Evolutionary conservation across 2,329 filamentous ascomycete species (phyloP).

Genomic region (Neurospora sp.): DNA sequence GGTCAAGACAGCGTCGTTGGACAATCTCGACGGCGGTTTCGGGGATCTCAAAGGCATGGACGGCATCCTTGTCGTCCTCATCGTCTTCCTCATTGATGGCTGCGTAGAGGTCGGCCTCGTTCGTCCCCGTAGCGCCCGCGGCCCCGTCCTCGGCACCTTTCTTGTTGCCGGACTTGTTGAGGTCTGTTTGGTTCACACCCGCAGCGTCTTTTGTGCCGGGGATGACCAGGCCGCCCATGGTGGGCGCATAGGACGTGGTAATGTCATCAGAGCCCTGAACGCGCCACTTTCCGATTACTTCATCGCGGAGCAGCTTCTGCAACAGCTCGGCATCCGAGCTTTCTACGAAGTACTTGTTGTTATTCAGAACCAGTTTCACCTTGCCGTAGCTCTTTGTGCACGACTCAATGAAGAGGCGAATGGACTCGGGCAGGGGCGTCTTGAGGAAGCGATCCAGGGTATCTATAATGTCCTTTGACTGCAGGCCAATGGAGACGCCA

Average conservation of each 20-base stretch:
- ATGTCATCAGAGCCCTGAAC: constrained; percentile 64
- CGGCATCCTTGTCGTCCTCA: constrained; percentile 67
- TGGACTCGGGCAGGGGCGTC: constrained; percentile 71
- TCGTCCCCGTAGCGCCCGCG: constrained; percentile 35
- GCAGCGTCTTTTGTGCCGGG: constrained; percentile 90
- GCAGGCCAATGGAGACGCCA: constrained; percentile 87
- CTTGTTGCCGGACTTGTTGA: constrained; percentile 23
- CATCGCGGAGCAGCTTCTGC: constrained; percentile 76
- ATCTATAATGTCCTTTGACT: constrained; percentile 80
- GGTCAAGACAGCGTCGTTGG: constrained; percentile 77
- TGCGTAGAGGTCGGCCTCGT: constrained; percentile 60
- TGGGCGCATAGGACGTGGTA: constrained; percentile 72
- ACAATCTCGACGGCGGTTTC: constrained; percentile 76
- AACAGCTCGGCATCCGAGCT: constrained; percentile 80
- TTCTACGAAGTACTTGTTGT: constrained; percentile 90
- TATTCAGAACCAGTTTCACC: constrained; percentile 87
- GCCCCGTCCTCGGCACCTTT: constrained; percentile 37
- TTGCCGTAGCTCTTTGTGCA: constrained; percentile 91
- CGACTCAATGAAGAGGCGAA: constrained; percentile 65
- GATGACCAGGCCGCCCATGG: constrained; percentile 80
- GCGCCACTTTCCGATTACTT: constrained; percentile 68
- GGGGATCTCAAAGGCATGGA: constrained; percentile 87
- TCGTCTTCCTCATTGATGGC: constrained; percentile 67
- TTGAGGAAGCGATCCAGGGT: constrained; percentile 84
- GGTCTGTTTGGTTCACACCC: constrained; percentile 64